phyloP scores from a whole-genome alignment of 768 basidiomycete species.

The Suillus decipiens region DNA sequence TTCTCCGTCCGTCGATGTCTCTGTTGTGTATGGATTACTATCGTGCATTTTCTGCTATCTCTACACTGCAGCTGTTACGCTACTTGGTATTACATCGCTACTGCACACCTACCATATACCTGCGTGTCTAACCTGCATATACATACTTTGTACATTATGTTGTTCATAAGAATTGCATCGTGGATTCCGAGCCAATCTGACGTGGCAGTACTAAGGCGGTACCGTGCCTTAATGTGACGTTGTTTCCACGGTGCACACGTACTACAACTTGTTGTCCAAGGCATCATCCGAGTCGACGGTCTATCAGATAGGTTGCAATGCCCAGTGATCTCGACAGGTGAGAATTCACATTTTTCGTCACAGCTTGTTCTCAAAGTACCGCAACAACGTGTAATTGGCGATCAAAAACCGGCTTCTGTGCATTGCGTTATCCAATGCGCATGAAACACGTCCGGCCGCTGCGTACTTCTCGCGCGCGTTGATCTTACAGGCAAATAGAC shows the following conservation, averaged over 20 bases:
- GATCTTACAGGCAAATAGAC: constrained; percentile 77
- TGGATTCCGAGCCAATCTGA: constrained; percentile 6
- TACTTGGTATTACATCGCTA: constrained; percentile 10
- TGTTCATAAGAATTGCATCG: constrained; percentile 10
- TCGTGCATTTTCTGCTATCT: constrained; percentile 8
- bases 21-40: constrained; percentile 12
- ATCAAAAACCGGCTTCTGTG: constrained; percentile 12
- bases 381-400: constrained; percentile 8
- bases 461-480: constrained; percentile 11
- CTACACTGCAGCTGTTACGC: background rate
- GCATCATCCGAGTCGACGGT: background rate
- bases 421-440: constrained; percentile 22
- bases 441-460: constrained; percentile 8
- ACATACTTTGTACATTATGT: constrained; percentile 13
- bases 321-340: constrained; percentile 61
- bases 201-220: constrained; percentile 8
- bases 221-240: constrained; percentile 1
- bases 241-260: constrained; percentile 6
- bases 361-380: constrained; percentile 19
- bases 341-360: constrained; percentile 31
- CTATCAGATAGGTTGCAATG: constrained; percentile 35
- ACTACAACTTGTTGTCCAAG: constrained; percentile 12
- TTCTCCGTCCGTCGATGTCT: constrained; percentile 6
- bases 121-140: constrained; percentile 11
- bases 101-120: constrained; percentile 13